phyloP scores from a whole-genome alignment of 1,284 basidiomycete genomes.

The Tremellales sp. region DNA sequence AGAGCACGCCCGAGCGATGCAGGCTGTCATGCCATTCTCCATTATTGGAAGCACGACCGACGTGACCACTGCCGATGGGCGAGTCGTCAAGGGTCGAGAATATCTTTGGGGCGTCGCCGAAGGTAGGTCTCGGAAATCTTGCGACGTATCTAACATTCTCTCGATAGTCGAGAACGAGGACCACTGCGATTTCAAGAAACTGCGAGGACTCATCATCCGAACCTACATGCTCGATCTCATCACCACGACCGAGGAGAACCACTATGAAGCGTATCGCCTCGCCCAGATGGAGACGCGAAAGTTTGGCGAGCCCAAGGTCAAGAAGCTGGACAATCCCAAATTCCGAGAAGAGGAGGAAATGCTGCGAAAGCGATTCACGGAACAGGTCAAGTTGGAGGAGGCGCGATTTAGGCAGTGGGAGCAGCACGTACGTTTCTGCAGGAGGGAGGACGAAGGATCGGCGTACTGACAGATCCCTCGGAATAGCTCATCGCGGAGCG shows the following conservation, averaged over 20 bases:
- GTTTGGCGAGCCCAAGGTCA: conserved; percentile 97
- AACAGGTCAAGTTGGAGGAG: conserved; percentile 99
- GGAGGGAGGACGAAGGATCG: neutral
- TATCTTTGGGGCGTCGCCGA: conserved; percentile 99
- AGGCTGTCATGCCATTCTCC: conserved; percentile 91
- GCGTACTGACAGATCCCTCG: conserved; percentile 3
- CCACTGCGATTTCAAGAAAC: conserved; percentile 99
- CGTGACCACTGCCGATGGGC: conserved; percentile 84
- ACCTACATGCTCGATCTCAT: conserved; percentile 99
- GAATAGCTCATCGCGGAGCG: conserved; percentile 86
- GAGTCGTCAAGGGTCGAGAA: conserved; percentile 92
- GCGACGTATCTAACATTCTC: neutral
- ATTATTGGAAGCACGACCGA: conserved; percentile 98
- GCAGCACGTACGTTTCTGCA: conserved; percentile 70
- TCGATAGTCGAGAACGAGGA: conserved; percentile 88
- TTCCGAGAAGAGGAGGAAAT: conserved; percentile 99
- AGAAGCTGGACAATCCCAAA: conserved; percentile 99
- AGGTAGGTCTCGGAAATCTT: conserved; percentile 56
- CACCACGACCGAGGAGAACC: conserved; percentile 88
- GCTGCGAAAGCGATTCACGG: conserved; percentile 94
- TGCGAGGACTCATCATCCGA: conserved; percentile 91
- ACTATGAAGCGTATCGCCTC: conserved; percentile 98
- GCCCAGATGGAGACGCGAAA: conserved; percentile 99
- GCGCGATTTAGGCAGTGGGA: conserved; percentile 98
- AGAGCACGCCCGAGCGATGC: conserved; percentile 81